Base-by-base conservation (phyloP, 148 eudicot species). In the Limonium bicolor region DNA sequence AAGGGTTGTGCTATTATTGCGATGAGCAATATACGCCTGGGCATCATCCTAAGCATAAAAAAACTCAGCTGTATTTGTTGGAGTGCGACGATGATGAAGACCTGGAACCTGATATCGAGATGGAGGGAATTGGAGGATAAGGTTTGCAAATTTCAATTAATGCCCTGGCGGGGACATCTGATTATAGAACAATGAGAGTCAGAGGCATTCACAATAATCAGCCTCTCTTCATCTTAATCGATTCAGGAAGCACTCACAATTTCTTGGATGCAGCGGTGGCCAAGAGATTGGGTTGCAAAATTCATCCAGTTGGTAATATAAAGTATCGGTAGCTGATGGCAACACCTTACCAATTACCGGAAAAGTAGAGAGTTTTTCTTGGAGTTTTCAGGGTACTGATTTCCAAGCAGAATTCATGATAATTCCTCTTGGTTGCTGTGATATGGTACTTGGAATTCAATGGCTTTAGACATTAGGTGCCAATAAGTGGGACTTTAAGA, bases 221-320 rank as follows among this genome's bases (percentile, higher is more conserved):
- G 1, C 12, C 35, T 31, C n/a, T 31, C 1, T 45, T 5, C 56
- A 50, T 31, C n/a, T 31, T 31, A 14, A 31, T 31, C n/a, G 35
- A 31, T 2, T 31, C 35, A 31, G 1, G 35, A 3, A 31, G 35
- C 27, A 44, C 20, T 19, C 67, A 46, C 7, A 56, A 24, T 40
- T 43, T 62, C 20, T 10, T 30, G 18, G 18, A 15, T 13, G 31
- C 1, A 33, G 47, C 15, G 2, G 6, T 31, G n/a, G n/a, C n/a
- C n/a, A n/a, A n/a, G n/a, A n/a, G n/a, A n/a, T n/a, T n/a, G n/a
- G n/a, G n/a, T n/a, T n/a, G n/a, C n/a, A n/a, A 31, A 31, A 8
- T 31, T 2, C 9, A 2, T 31, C 35, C 1, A 31, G 35, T 1
- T 31, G 35, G 35, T 31, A 8, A 8, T 2, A 31, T 31, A 31